phyloP scores from a whole-genome alignment of 2,329 filamentous ascomycete species.

The Diplodia intermedia region DNA sequence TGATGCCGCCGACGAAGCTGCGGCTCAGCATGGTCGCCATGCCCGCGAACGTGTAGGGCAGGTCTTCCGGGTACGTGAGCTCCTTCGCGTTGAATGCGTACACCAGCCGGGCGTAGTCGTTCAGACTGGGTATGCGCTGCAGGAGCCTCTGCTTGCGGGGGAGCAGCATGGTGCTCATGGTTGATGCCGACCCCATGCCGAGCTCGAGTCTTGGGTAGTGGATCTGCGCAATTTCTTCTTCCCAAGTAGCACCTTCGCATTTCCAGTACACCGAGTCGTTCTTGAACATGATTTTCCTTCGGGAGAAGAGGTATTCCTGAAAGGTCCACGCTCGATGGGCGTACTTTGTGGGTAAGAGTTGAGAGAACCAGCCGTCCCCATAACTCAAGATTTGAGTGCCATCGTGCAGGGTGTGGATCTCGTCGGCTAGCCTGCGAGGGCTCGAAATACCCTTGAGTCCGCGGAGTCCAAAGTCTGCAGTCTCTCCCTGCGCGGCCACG shows the following conservation, averaged over 20 bases:
- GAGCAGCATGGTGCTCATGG: neutral
- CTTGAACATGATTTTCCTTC: constrained; percentile 31
- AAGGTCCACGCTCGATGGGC: constrained; percentile 33
- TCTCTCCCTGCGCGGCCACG: constrained; percentile 34
- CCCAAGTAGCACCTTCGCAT: constrained; percentile 18
- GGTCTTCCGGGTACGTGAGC: constrained; percentile 31
- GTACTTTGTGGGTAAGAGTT: constrained; percentile 24
- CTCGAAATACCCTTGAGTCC: constrained; percentile 29
- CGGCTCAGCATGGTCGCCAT: constrained; percentile 23
- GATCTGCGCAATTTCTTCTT: constrained; percentile 32
- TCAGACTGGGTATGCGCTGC: neutral
- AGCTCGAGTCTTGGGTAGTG: neutral
- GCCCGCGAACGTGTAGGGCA: constrained; percentile 33
- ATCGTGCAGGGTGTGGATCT: constrained; percentile 24
- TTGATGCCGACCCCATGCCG: neutral
- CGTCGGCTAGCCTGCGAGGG: constrained; percentile 5
- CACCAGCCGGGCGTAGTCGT: constrained; percentile 6
- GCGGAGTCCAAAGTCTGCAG: constrained; percentile 9
- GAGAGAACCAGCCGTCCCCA: constrained; percentile 29
- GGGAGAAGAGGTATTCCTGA: constrained; percentile 34
- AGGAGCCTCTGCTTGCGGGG: neutral
- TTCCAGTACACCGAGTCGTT: constrained; percentile 30
- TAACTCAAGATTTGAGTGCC: constrained; percentile 10
- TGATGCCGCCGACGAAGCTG: constrained; percentile 34
- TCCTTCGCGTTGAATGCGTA: constrained; percentile 14